Evolutionary conservation across 106 monocot genomes (phyloP).

Genomic region (Acorus gramineus): DNA sequence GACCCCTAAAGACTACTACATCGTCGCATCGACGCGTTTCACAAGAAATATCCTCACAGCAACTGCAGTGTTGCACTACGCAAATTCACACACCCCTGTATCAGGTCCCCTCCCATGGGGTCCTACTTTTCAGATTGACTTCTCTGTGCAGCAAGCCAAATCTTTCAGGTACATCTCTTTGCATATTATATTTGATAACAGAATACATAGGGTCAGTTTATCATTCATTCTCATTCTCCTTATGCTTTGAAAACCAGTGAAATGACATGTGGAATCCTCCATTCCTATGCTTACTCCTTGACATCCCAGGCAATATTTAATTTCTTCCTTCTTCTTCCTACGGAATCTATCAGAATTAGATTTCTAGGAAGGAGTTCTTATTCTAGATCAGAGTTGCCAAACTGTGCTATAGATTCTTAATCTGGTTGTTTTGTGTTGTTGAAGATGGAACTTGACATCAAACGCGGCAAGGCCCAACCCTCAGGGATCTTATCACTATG

Average conservation of each 20-base stretch:
- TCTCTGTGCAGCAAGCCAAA: constrained; percentile 75
- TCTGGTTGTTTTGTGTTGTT: background rate
- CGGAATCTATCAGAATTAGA: too few species aligned
- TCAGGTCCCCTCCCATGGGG: constrained; percentile 44
- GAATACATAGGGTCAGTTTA: too few species aligned
- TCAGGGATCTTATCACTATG: constrained; percentile 57
- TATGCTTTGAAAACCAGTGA: too few species aligned
- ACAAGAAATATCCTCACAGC: constrained; percentile 19
- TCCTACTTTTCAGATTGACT: constrained; percentile 16
- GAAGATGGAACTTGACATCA: constrained; percentile 46
- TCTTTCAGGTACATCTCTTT: constrained; percentile 17
- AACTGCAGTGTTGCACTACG: constrained; percentile 60
- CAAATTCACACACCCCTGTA: constrained; percentile 35
- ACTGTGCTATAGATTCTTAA: too few species aligned
- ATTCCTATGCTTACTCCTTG: too few species aligned
- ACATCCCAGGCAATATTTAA: too few species aligned
- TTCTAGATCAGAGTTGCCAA: too few species aligned
- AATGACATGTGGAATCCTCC: too few species aligned
- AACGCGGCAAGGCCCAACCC: constrained; percentile 62
- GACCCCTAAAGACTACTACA: constrained; percentile 55
- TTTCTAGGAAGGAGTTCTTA: too few species aligned
- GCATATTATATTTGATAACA: too few species aligned
- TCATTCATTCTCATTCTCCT: too few species aligned
- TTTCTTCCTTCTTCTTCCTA: too few species aligned
- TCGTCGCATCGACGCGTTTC: constrained; percentile 72